A percentile compares a stretch with the other conserved stretches of the same genome.
These are phyloP conservation scores for Sutorius eximius DNA, from an alignment of 1,284 basidiomycete genomes.

Conservation along the genomic window DNA sequence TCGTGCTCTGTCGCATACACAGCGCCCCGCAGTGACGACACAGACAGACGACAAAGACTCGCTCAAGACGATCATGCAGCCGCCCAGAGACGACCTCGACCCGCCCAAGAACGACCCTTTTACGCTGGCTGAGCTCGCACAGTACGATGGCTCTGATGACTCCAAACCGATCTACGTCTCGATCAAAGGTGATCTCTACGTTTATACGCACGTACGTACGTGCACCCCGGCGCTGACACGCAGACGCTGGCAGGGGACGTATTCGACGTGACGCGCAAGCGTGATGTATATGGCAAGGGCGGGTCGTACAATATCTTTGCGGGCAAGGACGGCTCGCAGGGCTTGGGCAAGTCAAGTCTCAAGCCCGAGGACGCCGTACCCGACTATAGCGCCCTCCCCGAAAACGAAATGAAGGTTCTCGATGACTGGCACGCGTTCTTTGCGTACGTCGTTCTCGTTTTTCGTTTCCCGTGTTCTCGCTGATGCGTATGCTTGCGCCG, in stretches of 20 bases:
- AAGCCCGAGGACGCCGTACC: constrained; percentile 86
- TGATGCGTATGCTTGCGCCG: neutral
- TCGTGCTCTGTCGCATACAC: neutral
- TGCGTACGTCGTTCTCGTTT: constrained; percentile 43
- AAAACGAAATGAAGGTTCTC: constrained; percentile 79
- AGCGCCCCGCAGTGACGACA: constrained; percentile 10
- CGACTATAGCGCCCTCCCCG: constrained; percentile 80
- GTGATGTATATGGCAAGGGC: constrained; percentile 79
- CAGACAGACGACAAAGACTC: constrained; percentile 38
- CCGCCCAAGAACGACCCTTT: constrained; percentile 80
- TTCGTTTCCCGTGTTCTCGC: neutral
- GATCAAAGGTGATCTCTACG: constrained; percentile 68
- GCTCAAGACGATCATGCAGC: constrained; percentile 67
- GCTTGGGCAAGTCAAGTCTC: constrained; percentile 83
- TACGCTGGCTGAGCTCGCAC: constrained; percentile 65
- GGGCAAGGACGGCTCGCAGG: constrained; percentile 88
- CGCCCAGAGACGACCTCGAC: constrained; percentile 57
- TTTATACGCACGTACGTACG: constrained; percentile 1
- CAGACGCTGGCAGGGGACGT: constrained; percentile 51
- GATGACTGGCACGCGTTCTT: constrained; percentile 91
- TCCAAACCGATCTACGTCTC: constrained; percentile 80
- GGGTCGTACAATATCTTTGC: constrained; percentile 75
- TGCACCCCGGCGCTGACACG: constrained; percentile 24
- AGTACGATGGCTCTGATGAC: constrained; percentile 67
- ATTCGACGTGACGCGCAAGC: constrained; percentile 82